These are phyloP conservation scores for Zychaea mexicana DNA, from an alignment of 371 early-diverging fungal species.

Conservation along the genomic window DNA sequence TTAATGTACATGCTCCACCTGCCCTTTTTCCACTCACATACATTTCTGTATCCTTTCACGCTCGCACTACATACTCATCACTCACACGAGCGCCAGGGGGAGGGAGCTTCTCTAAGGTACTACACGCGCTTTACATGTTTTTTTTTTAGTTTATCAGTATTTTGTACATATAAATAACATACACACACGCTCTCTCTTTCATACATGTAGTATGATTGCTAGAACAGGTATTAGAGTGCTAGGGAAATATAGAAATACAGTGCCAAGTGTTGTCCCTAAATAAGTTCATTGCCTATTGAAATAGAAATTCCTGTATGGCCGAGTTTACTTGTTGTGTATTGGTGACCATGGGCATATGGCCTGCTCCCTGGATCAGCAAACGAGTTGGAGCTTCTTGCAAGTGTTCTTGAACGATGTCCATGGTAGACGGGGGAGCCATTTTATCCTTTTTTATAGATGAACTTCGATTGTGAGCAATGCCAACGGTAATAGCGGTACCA, in stretches of 20 bases:
- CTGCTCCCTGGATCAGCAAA: conserved; percentile 60
- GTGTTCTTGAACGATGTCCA: conserved; percentile 46
- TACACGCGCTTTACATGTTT: background rate
- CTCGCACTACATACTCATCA: too few relatives aligned
- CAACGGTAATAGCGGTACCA: too few relatives aligned
- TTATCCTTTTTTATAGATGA: conserved; percentile 29
- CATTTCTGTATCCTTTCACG: too few relatives aligned
- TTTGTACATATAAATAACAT: too few relatives aligned
- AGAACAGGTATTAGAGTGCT: background rate
- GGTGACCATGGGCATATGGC: conserved; percentile 70
- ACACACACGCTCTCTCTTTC: too few relatives aligned
- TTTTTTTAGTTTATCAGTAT: background rate
- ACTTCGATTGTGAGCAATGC: too few relatives aligned
- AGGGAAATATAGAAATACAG: background rate
- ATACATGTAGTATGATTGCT: too few relatives aligned
- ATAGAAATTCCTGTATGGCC: background rate
- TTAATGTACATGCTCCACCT: background rate
- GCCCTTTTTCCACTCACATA: background rate
- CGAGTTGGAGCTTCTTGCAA: conserved; percentile 30
- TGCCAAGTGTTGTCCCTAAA: background rate
- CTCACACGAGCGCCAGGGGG: background rate
- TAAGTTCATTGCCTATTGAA: background rate
- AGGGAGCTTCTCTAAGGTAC: background rate
- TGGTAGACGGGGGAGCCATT: conserved; percentile 45
- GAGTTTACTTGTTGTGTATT: conserved; percentile 33